Conservation (phyloP, 2,329 filamentous ascomycete genomes). For the Ophiocordyceps camponoti-leonardi region DNA sequence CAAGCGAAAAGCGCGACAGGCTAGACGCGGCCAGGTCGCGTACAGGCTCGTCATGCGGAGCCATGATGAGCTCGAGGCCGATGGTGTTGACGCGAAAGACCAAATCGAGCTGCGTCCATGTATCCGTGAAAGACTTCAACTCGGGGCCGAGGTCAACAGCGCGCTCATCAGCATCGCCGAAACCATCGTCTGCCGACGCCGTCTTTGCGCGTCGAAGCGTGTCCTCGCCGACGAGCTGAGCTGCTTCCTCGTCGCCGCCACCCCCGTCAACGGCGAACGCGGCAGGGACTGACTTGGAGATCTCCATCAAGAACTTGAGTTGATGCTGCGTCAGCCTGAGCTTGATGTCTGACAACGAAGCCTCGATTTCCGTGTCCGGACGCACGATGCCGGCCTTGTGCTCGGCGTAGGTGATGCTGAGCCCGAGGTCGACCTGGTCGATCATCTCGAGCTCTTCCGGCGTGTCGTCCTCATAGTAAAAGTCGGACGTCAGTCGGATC, state of each 20-base stretch:
- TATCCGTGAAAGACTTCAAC: constrained; percentile 47
- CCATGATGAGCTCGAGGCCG: constrained; percentile 72
- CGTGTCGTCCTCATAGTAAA: constrained; percentile 56
- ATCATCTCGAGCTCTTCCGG: constrained; percentile 90
- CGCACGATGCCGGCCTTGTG: constrained; percentile 61
- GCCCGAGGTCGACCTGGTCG: constrained; percentile 86
- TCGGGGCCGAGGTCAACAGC: constrained; percentile 49
- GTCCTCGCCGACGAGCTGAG: constrained; percentile 51
- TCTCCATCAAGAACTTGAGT: constrained; percentile 71
- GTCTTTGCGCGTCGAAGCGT: constrained; percentile 31
- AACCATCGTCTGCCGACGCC: constrained; percentile 13
- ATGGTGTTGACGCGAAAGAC: constrained; percentile 80
- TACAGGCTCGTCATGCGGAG: constrained; percentile 60
- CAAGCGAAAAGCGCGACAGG: constrained; percentile 83
- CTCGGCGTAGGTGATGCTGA: constrained; percentile 82
- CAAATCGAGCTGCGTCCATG: constrained; percentile 87
- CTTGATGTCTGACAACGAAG: constrained; percentile 85
- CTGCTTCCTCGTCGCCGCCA: constrained; percentile 54
- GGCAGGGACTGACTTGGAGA: constrained; percentile 73
- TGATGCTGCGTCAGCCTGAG: constrained; percentile 80
- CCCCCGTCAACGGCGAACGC: constrained; percentile 59
- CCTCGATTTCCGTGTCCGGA: constrained; percentile 82
- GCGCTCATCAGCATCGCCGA: constrained; percentile 18
- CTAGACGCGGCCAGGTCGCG: constrained; percentile 63
- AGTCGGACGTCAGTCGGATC: constrained; percentile 74